Conservation (phyloP, 1,284 basidiomycete species). For the Puccinia polysora region DNA sequence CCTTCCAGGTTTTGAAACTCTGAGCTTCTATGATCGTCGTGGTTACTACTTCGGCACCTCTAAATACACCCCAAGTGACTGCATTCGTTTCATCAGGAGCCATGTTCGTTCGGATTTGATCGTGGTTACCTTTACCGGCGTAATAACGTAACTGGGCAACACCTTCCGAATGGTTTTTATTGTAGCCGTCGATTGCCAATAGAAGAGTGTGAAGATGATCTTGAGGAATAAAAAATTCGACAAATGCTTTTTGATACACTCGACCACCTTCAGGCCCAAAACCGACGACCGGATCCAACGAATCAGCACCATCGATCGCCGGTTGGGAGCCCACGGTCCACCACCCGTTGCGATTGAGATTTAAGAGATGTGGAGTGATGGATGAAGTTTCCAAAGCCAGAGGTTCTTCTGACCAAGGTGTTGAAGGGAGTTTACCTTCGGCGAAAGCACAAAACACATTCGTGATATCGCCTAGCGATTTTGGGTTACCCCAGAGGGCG, state of each 20-base stretch:
- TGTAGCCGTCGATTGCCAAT: constrained; percentile 59
- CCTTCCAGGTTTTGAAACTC: constrained; percentile 59
- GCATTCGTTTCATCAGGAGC: constrained; percentile 54
- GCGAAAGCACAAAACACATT: constrained; percentile 75
- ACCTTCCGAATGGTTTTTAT: constrained; percentile 61
- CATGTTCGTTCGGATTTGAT: constrained; percentile 53
- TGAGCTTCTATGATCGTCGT: constrained; percentile 56
- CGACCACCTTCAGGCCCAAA: constrained; percentile 90
- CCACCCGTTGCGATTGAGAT: constrained; percentile 70
- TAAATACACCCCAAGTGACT: constrained; percentile 56
- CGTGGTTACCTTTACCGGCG: constrained; percentile 65
- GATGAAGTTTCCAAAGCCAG: constrained; percentile 76
- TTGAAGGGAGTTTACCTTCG: constrained; percentile 62
- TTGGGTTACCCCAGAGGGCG: constrained; percentile 77
- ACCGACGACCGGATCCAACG: constrained; percentile 63
- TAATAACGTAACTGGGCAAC: constrained; percentile 69
- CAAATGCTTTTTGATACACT: constrained; percentile 95
- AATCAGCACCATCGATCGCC: constrained; percentile 70
- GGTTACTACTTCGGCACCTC: constrained; percentile 56
- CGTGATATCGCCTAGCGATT: constrained; percentile 67
- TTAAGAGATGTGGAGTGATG: constrained; percentile 73
- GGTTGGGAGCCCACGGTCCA: constrained; percentile 98
- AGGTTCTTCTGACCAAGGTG: constrained; percentile 84
- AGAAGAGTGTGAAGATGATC: constrained; percentile 59
- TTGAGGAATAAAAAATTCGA: constrained; percentile 81